Conservation (phyloP, 2,329 filamentous ascomycete species). For the Fusarium drepaniforme region DNA sequence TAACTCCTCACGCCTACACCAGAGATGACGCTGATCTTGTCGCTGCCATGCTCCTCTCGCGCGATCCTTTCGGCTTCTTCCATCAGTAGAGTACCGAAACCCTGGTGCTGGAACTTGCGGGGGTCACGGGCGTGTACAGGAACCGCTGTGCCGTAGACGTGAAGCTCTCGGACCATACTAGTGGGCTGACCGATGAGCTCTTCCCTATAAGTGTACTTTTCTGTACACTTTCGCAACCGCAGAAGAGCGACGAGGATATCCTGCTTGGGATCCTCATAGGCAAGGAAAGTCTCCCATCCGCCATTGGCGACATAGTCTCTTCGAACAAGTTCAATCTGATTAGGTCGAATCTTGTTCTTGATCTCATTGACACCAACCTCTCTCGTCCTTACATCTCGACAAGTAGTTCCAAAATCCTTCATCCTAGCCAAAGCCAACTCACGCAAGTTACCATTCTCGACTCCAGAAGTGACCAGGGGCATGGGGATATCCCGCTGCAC, state of each 20-base stretch:
- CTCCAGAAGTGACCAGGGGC: conserved; percentile 97
- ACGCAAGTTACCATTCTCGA: conserved; percentile 96
- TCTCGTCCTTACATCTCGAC: conserved; percentile 93
- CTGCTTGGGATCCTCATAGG: conserved; percentile 98
- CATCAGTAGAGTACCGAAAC: conserved; percentile 96
- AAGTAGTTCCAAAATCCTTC: conserved; percentile 98
- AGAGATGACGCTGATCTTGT: conserved; percentile 97
- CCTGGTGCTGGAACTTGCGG: conserved; percentile 98
- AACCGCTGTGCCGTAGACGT: conserved; percentile 98
- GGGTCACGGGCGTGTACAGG: conserved; percentile 96
- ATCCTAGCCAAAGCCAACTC: conserved; percentile 95
- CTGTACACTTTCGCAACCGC: conserved; percentile 88
- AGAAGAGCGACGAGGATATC: conserved; percentile 95
- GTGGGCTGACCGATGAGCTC: conserved; percentile 90
- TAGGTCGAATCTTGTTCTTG: conserved; percentile 97
- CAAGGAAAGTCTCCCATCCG: conserved; percentile 98
- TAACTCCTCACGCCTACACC: conserved; percentile 96
- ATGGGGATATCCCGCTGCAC: conserved; percentile 99
- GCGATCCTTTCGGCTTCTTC: conserved; percentile 98
- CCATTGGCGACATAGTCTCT: conserved; percentile 95
- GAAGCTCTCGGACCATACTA: conserved; percentile 91
- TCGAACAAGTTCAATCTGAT: conserved; percentile 94
- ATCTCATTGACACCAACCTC: conserved; percentile 99
- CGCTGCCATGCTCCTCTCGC: conserved; percentile 90
- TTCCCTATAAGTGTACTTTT: conserved; percentile 90